Evolutionary conservation across 2,329 filamentous ascomycete species (phyloP), one percentile per base, ranked within the genome.

Genomic region (Aspergillus brasiliensis): DNA sequence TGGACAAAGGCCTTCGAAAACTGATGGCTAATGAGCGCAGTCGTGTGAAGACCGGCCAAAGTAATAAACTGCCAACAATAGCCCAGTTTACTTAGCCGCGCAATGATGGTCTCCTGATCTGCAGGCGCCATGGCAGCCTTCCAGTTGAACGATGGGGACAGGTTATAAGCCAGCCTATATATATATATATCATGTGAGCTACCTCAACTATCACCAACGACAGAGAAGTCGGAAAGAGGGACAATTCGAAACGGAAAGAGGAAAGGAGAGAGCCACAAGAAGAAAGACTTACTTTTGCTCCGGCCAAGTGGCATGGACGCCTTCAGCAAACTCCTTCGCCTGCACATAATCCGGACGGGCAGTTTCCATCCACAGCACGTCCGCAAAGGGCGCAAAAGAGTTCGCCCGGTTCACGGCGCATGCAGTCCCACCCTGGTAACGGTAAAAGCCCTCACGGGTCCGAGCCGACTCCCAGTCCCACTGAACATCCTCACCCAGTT

Each of bases 61-160:
- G 95, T 99, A 83, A 99, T 99, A 84, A 99, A 99, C 80, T 99
- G 95, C 95, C 95, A 99, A 86, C 92, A 96, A 86, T 98, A 99
- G 64, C 95, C 95, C 51, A 99, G 86, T 63, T 82, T 73, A 62
- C 88, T 92, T 40, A 99, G 90, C 44, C 95, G 91, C 64, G 88
- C 83, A 82, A 99, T 99, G 82, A 98, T 99, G 19, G 95, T 99
- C 82, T 97, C 92, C 81, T 99, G 95, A 77, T 98, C 94, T 55
- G 85, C 84, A 67, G 90, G 87, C 47, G 91, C 85, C 93, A 97
- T 97, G 70, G 94, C 95, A 59, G 92, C 85, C 84, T 98, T 98
- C 95, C 95, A 99, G 87, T 99, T 99, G 89, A 99, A 99, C 3
- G 92, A 97, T 28, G 95, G 95, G 0, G 92, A 97, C 65, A 99